These are phyloP conservation scores for Naganishia friedmannii DNA, from an alignment of 768 basidiomycete species.

Conservation along the genomic window DNA sequence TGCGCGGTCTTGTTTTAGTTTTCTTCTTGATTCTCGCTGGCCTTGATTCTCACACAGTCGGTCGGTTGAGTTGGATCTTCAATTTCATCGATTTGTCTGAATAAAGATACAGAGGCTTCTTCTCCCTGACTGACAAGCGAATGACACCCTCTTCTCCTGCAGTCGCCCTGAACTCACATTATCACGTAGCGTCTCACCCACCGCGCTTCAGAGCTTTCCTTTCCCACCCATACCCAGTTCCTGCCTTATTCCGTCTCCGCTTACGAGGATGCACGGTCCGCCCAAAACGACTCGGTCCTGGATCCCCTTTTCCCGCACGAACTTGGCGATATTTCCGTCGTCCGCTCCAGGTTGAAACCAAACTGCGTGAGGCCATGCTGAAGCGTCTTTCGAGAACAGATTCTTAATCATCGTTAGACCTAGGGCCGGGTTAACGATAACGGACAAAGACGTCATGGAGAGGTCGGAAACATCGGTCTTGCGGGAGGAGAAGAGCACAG, in stretches of 20 bases:
- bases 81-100: no score
- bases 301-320: constrained; percentile 65
- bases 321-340: constrained; percentile 63
- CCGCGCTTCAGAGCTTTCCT: constrained; percentile 18
- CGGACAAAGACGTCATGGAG: constrained; percentile 40
- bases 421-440: constrained; percentile 42
- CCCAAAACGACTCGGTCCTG: constrained; percentile 70
- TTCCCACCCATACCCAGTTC: background rate
- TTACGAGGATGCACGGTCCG: constrained; percentile 76
- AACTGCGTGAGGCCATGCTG: constrained; percentile 65
- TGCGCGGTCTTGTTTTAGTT: no score
- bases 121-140: no score
- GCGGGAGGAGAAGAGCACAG: background rate
- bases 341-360: constrained; percentile 91
- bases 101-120: no score
- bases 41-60: no score
- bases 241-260: constrained; percentile 60
- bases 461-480: constrained; percentile 36
- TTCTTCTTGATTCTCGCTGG: no score
- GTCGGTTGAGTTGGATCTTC: no score
- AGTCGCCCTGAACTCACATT: background rate
- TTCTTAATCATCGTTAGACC: constrained; percentile 39
- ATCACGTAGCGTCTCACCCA: no score
- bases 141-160: no score
- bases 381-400: constrained; percentile 35